A percentile compares a stretch with the other conserved stretches of the same genome.
Evolutionary conservation across 306 rosid species (phyloP).

Genomic region (Alnus glutinosa): DNA sequence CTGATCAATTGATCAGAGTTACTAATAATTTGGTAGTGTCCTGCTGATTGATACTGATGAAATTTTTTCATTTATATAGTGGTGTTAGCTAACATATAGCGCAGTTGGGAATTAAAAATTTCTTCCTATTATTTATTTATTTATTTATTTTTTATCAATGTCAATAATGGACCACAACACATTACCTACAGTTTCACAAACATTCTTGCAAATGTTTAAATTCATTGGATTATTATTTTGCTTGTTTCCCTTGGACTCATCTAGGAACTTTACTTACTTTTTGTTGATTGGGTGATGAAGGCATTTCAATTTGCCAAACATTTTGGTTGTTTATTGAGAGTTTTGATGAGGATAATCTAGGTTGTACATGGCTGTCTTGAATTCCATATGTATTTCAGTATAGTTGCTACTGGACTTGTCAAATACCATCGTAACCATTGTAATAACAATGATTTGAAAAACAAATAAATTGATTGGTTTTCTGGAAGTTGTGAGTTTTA

Average conservation of each 20-base stretch:
- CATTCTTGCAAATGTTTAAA: not conserved
- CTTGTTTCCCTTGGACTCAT: not conserved
- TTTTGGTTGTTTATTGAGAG: conserved; percentile 9
- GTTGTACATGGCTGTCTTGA: conserved; percentile 23
- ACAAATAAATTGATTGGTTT: not conserved
- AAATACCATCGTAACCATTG: not conserved
- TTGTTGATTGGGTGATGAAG: not conserved
- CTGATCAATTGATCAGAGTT: not conserved
- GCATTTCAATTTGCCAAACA: not conserved
- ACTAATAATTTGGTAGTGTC: not conserved
- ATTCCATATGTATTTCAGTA: conserved; percentile 23
- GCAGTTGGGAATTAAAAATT: not conserved
- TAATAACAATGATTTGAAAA: not conserved
- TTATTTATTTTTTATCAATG: not conserved
- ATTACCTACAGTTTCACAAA: no score
- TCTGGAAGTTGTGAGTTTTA: conserved; percentile 2
- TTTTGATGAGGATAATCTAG: conserved; percentile 1
- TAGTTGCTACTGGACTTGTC: conserved; percentile 28
- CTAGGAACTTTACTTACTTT: not conserved
- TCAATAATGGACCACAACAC: not conserved
- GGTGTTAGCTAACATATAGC: not conserved
- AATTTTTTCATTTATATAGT: not conserved
- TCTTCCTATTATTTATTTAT: not conserved
- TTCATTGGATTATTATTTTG: not conserved
- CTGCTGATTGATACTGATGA: not conserved